Conservation (phyloP, 768 basidiomycete species). For the Trichaptum fuscoviolaceum region DNA sequence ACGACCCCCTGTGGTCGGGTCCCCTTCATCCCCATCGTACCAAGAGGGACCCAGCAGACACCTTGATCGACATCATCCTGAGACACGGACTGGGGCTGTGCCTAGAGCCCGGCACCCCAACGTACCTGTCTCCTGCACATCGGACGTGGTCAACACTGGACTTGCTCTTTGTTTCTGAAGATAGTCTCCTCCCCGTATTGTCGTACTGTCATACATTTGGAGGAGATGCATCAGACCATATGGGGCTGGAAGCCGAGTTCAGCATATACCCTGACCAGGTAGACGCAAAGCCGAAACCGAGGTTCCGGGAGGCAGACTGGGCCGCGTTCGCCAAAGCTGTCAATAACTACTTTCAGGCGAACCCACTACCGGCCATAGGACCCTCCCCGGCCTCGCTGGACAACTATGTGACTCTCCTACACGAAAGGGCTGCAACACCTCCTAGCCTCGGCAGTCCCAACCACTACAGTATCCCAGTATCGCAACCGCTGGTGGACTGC, state of each 20-base stretch:
- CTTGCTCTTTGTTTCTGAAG: too few relatives aligned
- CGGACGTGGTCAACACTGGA: too few relatives aligned
- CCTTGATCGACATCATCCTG: neutral
- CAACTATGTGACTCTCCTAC: too few relatives aligned
- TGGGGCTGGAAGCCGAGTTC: neutral
- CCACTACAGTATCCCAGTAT: neutral
- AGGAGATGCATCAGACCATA: neutral
- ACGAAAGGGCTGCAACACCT: neutral
- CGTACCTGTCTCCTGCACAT: too few relatives aligned
- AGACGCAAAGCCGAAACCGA: neutral
- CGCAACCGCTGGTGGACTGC: constrained; percentile 3
- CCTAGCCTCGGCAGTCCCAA: neutral
- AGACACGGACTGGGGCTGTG: too few relatives aligned
- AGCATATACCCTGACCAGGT: neutral
- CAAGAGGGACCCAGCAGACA: too few relatives aligned
- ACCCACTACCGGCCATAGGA: neutral
- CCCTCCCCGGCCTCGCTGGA: neutral
- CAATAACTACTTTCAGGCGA: neutral
- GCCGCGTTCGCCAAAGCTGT: neutral
- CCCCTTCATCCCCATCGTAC: neutral
- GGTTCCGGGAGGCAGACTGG: constrained; percentile 2
- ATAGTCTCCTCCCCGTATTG: too few relatives aligned
- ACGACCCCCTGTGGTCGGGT: constrained; percentile 5
- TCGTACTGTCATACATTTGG: too few relatives aligned
- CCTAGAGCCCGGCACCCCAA: too few relatives aligned